phyloP scores from a whole-genome alignment of 306 rosid genomes.

The Castanea sativa region DNA sequence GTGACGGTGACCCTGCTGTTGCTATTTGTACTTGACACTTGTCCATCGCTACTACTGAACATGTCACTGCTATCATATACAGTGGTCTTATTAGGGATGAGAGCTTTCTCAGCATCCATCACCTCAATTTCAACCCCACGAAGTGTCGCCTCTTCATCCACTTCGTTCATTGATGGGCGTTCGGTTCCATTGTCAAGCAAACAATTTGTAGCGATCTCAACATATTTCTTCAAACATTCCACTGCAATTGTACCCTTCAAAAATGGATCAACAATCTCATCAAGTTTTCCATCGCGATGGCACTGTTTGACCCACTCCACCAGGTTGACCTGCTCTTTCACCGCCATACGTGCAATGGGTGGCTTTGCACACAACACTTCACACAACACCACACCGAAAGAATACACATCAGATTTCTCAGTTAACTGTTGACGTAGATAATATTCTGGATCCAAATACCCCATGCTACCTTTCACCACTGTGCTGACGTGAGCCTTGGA shows the following conservation, averaged over 20 bases:
- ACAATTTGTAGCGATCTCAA: background rate
- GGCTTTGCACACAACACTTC: background rate
- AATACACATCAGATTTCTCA: background rate
- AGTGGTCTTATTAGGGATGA: background rate
- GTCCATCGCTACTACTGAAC: background rate
- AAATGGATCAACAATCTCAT: background rate
- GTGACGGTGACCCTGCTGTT: background rate
- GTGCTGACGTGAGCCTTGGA: background rate
- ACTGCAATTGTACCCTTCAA: background rate
- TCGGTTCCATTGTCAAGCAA: background rate
- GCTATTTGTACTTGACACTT: background rate
- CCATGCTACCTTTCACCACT: background rate
- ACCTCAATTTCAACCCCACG: background rate
- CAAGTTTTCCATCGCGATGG: background rate
- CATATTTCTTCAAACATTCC: background rate
- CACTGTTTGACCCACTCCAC: background rate
- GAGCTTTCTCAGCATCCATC: background rate
- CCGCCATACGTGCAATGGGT: background rate
- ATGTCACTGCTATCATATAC: background rate
- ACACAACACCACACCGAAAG: background rate
- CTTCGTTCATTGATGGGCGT: constrained; percentile 1
- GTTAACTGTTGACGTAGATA: background rate
- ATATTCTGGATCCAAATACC: background rate
- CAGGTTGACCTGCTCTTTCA: background rate
- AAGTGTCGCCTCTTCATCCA: background rate